Conservation (phyloP, 768 basidiomycete species). For the Lactarius pseudohatsudake region DNA sequence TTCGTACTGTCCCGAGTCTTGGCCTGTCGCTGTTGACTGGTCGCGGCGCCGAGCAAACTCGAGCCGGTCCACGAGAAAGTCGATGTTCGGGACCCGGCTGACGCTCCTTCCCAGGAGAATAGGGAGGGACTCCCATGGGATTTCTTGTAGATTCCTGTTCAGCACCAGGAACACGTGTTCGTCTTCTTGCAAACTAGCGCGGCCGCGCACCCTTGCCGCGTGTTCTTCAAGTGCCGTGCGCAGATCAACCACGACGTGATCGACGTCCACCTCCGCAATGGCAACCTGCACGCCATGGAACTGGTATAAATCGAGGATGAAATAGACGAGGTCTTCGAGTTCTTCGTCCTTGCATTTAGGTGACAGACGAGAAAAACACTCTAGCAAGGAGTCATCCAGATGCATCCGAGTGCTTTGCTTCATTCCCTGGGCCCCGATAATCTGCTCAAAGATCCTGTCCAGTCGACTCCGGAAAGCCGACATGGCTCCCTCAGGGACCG, state of each 20-base stretch:
- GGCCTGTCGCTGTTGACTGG: constrained; percentile 38
- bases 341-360: constrained; percentile 89
- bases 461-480: constrained; percentile 62
- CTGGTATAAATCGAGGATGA: constrained; percentile 91
- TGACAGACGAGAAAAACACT: constrained; percentile 82
- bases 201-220: constrained; percentile 41
- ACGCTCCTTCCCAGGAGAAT: constrained; percentile 79
- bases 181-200: constrained; percentile 40
- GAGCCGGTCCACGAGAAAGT: constrained; percentile 85
- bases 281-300: constrained; percentile 89
- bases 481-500: constrained; percentile 47
- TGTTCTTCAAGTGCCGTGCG: constrained; percentile 76
- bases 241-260: constrained; percentile 86
- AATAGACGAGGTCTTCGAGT: constrained; percentile 91
- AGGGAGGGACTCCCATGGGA: constrained; percentile 97
- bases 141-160: constrained; percentile 82
- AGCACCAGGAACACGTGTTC: constrained; percentile 85
- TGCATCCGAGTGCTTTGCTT: constrained; percentile 51
- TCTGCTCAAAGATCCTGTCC: constrained; percentile 73
- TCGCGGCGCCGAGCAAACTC: constrained; percentile 49
- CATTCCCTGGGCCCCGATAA: constrained; percentile 60
- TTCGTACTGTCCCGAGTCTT: constrained; percentile 29
- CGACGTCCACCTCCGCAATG: constrained; percentile 87
- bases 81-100: constrained; percentile 88
- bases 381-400: constrained; percentile 74